Evolutionary conservation across 306 rosid species (phyloP), one percentile per base, ranked within the genome.

Genomic region (Inga laurina): DNA sequence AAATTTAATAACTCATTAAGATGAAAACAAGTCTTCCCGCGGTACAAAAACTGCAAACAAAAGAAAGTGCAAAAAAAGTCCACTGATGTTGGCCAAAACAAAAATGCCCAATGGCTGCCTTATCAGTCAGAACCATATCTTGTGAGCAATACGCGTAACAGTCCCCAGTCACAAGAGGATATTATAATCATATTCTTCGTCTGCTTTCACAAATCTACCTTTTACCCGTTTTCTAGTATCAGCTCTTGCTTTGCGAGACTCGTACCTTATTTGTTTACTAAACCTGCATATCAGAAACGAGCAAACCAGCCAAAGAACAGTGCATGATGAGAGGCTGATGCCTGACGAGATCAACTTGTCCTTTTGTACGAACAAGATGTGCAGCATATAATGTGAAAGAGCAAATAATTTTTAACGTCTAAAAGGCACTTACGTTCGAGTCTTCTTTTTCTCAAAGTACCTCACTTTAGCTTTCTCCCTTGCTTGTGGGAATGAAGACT

Each of bases 201-300:
- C 95, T 59, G 93, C 91, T 87, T 92, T 91, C 79, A 92, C 97
- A 83, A 95, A 91, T 87, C 98, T 87, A 62, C 98, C 98, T 84
- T 95, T 93, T 71, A 93, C 94, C 8, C 97, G 94, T 86, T 92
- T 95, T 82, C 98, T 85, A 34, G 97, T 92, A 85, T 95, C 97
- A 16, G 98, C 97, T 88, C 98, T 92, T 66, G 94, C 94, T 88
- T 95, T 95, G 68, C 97, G 94, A 72, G 97, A 93, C 5, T 90
- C 95, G 77, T 95, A 95, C 84, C 98, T 90, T 89, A 95, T 93
- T 86, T 95, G 98, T 84, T 95, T 95, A 61, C 95, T 94, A 88
- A 93, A 95, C 84, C 97, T 95, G 84, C 87, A 87, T 77, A 81
- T 21, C 13, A 79, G 83, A 77, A 66, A 83, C 16, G 64, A 81